phyloP scores from a whole-genome alignment of 768 basidiomycete genomes.

The Crassisporium funariophilum region DNA sequence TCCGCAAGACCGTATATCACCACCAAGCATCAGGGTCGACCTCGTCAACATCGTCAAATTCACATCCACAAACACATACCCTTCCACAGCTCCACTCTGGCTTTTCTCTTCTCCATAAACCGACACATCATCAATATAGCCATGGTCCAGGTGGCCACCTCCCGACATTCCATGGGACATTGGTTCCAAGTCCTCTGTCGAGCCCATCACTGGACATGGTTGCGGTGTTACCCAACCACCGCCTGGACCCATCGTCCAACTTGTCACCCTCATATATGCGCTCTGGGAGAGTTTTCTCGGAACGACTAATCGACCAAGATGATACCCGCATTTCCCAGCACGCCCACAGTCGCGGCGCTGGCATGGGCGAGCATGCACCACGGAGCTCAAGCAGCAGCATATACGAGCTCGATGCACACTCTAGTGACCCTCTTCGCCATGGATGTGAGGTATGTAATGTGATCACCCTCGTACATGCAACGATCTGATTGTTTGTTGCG shows the following conservation, averaged over 20 bases:
- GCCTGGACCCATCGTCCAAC: neutral
- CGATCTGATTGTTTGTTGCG: no score
- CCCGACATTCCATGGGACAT: neutral
- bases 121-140: slow-evolving; percentile 9
- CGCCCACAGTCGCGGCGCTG: neutral
- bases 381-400: no score
- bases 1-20: slow-evolving; percentile 19
- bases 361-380: no score
- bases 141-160: slow-evolving; percentile 8
- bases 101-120: slow-evolving; percentile 7
- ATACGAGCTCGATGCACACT: no score
- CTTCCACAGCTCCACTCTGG: slow-evolving; percentile 5
- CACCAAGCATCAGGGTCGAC: slow-evolving; percentile 11
- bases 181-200: neutral
- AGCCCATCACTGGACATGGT: neutral
- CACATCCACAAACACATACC: slow-evolving; percentile 5
- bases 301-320: slow-evolving; percentile 7
- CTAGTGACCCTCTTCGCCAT: no score
- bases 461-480: no score
- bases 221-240: neutral
- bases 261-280: slow-evolving; percentile 17
- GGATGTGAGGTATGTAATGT: no score
- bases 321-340: slow-evolving; percentile 6
- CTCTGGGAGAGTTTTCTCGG: slow-evolving; percentile 1
- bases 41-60: slow-evolving; percentile 7